Percentiles rank a stretch among this genome's conserved stretches.
Conservation (phyloP, 768 basidiomycete species). For the Tricholoma terreum region DNA sequence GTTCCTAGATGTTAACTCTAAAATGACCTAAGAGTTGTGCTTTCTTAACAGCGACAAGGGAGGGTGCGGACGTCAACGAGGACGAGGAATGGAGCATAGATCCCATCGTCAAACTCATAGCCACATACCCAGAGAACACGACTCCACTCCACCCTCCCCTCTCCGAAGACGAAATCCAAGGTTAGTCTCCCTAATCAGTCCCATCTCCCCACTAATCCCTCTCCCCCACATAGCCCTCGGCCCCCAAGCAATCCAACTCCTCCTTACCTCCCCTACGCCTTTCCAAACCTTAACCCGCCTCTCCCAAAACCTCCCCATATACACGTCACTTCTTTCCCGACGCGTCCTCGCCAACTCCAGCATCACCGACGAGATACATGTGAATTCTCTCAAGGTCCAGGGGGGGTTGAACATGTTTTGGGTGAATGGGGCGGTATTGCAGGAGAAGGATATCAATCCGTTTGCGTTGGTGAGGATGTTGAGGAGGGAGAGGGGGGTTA, state of each 20-base stretch:
- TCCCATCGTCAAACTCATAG: slow-evolving; percentile 37
- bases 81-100: slow-evolving; percentile 30
- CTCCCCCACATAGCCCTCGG: slow-evolving; percentile 52
- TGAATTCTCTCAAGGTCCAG: slow-evolving; percentile 53
- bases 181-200: slow-evolving; percentile 30
- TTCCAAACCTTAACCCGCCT: slow-evolving; percentile 62
- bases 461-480: slow-evolving; percentile 71
- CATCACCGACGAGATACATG: slow-evolving; percentile 52
- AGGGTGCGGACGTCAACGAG: slow-evolving; percentile 11
- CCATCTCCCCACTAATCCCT: neutral
- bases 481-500: slow-evolving; percentile 64
- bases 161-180: slow-evolving; percentile 49
- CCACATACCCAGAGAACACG: slow-evolving; percentile 36
- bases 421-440: slow-evolving; percentile 73
- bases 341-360: slow-evolving; percentile 53
- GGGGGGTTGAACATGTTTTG: slow-evolving; percentile 61
- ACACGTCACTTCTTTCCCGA: slow-evolving; percentile 70
- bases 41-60: slow-evolving; percentile 1
- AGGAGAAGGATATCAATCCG: slow-evolving; percentile 63
- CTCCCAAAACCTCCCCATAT: slow-evolving; percentile 87
- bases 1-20: neutral
- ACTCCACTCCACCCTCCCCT: slow-evolving; percentile 43
- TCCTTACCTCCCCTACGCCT: slow-evolving; percentile 55
- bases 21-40: neutral
- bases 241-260: slow-evolving; percentile 69